A percentile compares a stretch with the other conserved stretches of the same genome.
phyloP scores from a whole-genome alignment of 2,329 filamentous ascomycete genomes.

The Chrysosphaeria jannelii region DNA sequence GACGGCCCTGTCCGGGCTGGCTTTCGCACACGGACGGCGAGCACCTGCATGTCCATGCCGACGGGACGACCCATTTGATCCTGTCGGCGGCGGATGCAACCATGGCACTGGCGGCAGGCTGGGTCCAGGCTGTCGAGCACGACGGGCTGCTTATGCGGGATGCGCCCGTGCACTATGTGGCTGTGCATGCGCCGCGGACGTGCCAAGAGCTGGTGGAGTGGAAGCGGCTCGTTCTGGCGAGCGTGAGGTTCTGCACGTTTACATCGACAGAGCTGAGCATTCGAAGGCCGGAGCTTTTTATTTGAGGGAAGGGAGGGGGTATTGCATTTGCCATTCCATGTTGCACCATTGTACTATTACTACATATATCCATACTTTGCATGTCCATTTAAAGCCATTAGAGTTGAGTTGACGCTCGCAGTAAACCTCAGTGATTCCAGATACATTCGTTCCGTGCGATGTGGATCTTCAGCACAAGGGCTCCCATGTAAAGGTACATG shows the following conservation, averaged over 20 bases:
- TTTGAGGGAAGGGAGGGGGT: too few species aligned
- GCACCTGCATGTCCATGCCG: slow-evolving; percentile 9
- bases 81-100: slow-evolving; percentile 11
- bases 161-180: slow-evolving; percentile 8
- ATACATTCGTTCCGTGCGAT: too few species aligned
- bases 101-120: slow-evolving; percentile 9
- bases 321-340: too few species aligned
- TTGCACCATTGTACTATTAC: too few species aligned
- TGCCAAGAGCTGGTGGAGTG: slow-evolving; percentile 10
- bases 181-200: slow-evolving; percentile 12
- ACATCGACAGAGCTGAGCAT: slow-evolving; percentile 1
- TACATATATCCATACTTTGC: too few species aligned
- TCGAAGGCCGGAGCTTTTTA: slow-evolving; percentile 3
- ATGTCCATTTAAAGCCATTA: too few species aligned
- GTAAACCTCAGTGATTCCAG: too few species aligned
- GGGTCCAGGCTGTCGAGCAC: slow-evolving; percentile 10
- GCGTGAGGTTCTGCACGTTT: slow-evolving; percentile 3
- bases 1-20: slow-evolving; percentile 1
- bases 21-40: slow-evolving; percentile 8
- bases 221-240: slow-evolving; percentile 6
- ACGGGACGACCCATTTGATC: slow-evolving; percentile 11
- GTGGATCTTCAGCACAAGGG: too few species aligned
- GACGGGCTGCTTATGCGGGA: slow-evolving; percentile 5
- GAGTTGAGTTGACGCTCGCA: too few species aligned
- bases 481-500: too few species aligned